Conservation (phyloP, 1,284 basidiomycete species). For the Phellopilus nigrolimitatus region DNA sequence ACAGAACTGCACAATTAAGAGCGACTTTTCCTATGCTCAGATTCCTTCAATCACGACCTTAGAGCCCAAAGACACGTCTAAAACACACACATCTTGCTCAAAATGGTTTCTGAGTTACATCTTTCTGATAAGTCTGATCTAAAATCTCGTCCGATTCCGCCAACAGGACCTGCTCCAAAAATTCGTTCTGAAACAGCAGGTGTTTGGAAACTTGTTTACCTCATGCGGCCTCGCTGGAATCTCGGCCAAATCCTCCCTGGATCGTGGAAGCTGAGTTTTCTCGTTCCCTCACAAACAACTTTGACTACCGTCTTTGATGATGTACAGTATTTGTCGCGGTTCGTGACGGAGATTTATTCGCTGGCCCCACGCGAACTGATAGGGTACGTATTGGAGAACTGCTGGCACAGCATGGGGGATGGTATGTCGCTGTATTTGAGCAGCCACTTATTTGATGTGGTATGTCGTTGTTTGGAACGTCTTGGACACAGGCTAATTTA, state of each 20-base stretch:
- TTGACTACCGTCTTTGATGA: too few species aligned
- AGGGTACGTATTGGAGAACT: neutral
- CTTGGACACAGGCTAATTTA: neutral
- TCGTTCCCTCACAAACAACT: too few species aligned
- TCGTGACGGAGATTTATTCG: conserved; percentile 3
- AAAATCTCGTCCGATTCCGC: too few species aligned
- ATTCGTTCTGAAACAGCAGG: too few species aligned
- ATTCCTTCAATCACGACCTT: too few species aligned
- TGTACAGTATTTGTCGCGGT: neutral
- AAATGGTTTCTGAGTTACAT: too few species aligned
- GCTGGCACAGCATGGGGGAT: conserved; percentile 3
- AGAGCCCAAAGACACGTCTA: too few species aligned
- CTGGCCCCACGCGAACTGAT: conserved; percentile 3
- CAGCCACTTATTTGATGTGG: conserved; percentile 8
- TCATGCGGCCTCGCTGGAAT: neutral
- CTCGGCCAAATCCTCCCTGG: neutral
- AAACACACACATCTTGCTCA: too few species aligned
- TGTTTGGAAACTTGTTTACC: conserved; percentile 8
- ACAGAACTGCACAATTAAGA: too few species aligned
- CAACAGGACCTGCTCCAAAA: too few species aligned
- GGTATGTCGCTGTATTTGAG: conserved; percentile 6
- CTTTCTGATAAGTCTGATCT: too few species aligned
- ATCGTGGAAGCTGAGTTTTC: neutral
- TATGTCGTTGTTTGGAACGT: neutral
- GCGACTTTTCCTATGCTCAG: too few species aligned